Percentiles rank a stretch among this genome's conserved stretches.
Conservation (phyloP, 2,329 filamentous ascomycete genomes). For the Grosmannia penicillata region DNA sequence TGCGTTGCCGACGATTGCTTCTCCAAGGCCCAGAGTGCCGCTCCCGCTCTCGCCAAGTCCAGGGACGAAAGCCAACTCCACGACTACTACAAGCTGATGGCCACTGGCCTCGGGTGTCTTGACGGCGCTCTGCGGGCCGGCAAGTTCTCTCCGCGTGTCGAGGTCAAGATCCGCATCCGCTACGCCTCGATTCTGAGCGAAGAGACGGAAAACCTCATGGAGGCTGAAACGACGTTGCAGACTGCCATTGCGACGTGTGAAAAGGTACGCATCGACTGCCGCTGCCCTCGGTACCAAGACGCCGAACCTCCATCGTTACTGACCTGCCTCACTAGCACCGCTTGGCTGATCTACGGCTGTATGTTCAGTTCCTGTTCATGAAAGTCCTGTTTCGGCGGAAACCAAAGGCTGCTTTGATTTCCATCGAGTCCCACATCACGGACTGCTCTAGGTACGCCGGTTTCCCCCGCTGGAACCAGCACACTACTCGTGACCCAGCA, state of each 20-base stretch:
- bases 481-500: neutral
- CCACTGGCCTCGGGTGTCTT: conserved; percentile 58
- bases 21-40: conserved; percentile 44
- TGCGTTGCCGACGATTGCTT: conserved; percentile 67
- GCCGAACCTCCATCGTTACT: too few relatives aligned
- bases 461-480: neutral
- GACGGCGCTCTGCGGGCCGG: conserved; percentile 51
- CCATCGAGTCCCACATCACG: conserved; percentile 52
- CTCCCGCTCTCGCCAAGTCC: conserved; percentile 30
- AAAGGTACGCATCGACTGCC: conserved; percentile 27
- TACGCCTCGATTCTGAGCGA: conserved; percentile 59
- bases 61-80: conserved; percentile 36
- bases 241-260: conserved; percentile 59
- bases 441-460: conserved; percentile 47
- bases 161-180: conserved; percentile 53
- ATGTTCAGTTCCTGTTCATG: conserved; percentile 59
- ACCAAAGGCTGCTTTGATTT: conserved; percentile 57
- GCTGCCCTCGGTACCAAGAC: too few relatives aligned
- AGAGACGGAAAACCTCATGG: conserved; percentile 62
- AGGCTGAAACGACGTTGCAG: conserved; percentile 56
- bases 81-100: conserved; percentile 58
- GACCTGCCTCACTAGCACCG: conserved; percentile 25
- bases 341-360: conserved; percentile 56
- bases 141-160: conserved; percentile 46
- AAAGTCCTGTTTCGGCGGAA: conserved; percentile 58